Base-by-base conservation (phyloP, 2,329 filamentous ascomycete genomes). In the Diaporthe batatas region DNA sequence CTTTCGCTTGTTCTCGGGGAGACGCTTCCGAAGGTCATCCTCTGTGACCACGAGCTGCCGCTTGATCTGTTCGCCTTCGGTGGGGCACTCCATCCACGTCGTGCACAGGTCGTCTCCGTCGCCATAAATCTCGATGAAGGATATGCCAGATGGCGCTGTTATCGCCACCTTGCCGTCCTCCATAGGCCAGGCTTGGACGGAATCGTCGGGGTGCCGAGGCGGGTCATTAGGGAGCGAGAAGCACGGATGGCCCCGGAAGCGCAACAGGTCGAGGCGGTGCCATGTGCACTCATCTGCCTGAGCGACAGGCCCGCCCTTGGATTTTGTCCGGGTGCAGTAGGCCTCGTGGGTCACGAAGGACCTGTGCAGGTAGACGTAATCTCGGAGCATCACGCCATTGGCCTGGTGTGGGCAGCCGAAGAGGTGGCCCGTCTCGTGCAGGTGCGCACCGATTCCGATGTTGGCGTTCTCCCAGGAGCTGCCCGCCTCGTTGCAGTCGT, bases 401-500 rank as follows among this genome's bases (percentile, higher is more conserved):
- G 96, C 94, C 79, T 97, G 94, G 79, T 97, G 94, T 12, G 94
- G 94, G 76, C 94, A 97, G 65, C 96, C 96, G 76, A 98, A 93
- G 29, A 98, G 83, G 83, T 97, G 96, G 4, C 96, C 96, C 0
- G 93, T 93, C 82, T 98, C 95, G 81, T 97, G 96, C 62, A 98
- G 83, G 81, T 98, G 96, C 12, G 94, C 95, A 10, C 96, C 96
- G 76, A 98, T 97, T 39, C 95, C 95, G 74, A 98, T 93, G 77
- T 96, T 97, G 34, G 94, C 95, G n/a, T 95, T 91, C 81, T 98
- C 96, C 96, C 96, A 98, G 59, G 91, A 96, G 79, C 94, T 97
- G 32, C 95, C 95, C 8, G 92, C 92, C 76, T 98, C 94, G 77
- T 93, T 93, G 81, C 91, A 94, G 80, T 97, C 94, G 78, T 98